These are phyloP conservation scores for Panaeolus papilionaceus DNA, from an alignment of 768 basidiomycete genomes.

Conservation along the genomic window DNA sequence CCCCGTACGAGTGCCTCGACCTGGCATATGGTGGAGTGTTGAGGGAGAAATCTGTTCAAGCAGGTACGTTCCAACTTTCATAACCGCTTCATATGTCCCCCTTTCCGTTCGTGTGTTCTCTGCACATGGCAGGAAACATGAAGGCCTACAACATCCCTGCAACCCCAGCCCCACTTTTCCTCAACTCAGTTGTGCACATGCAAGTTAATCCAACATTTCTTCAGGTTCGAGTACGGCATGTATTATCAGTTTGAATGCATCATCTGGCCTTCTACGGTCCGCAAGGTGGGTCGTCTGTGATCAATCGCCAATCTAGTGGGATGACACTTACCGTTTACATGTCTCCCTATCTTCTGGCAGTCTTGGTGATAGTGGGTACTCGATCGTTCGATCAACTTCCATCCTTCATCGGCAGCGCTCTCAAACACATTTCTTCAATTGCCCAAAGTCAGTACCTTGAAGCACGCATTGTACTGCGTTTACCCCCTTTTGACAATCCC, in stretches of 20 bases:
- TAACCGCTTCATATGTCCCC: neutral
- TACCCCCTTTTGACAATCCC: conserved; percentile 20
- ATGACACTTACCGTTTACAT: conserved; percentile 9
- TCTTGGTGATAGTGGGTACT: conserved; percentile 81
- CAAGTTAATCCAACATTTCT: conserved; percentile 3
- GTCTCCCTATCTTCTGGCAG: conserved; percentile 40
- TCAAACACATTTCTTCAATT: conserved; percentile 64
- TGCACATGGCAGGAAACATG: neutral
- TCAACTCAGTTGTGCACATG: neutral
- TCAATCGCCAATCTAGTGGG: conserved; percentile 17
- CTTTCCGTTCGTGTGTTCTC: neutral
- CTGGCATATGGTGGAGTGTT: conserved; percentile 76
- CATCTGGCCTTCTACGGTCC: conserved; percentile 75
- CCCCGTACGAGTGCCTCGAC: conserved; percentile 73
- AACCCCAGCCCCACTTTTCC: neutral
- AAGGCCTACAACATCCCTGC: neutral
- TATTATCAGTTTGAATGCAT: conserved; percentile 73
- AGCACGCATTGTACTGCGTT: conserved; percentile 9
- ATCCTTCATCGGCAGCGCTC: conserved; percentile 59
- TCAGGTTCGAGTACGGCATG: conserved; percentile 88
- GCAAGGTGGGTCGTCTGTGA: conserved; percentile 64
- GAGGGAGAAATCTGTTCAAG: conserved; percentile 68
- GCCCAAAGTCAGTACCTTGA: conserved; percentile 48
- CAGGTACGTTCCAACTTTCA: conserved; percentile 54
- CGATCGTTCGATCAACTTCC: conserved; percentile 71